Conservation (phyloP, 2,329 filamentous ascomycete genomes). For the Alternaria solani region DNA sequence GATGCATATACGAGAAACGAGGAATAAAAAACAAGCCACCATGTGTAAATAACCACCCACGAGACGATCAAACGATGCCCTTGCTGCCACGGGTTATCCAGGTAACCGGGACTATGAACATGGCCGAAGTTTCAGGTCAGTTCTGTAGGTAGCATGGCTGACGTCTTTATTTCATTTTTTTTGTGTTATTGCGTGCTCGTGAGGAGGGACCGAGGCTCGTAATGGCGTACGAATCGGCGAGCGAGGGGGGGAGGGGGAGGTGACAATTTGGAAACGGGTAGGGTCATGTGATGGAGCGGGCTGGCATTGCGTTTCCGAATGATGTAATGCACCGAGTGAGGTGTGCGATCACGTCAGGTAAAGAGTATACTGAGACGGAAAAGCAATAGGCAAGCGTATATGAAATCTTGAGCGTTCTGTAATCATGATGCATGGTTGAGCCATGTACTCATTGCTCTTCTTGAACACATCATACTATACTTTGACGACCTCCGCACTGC, state of each 20-base stretch:
- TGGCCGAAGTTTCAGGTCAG: neutral
- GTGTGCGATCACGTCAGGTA: no score
- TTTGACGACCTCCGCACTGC: no score
- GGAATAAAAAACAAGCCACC: no score
- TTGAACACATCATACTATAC: neutral
- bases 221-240: neutral
- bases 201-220: neutral
- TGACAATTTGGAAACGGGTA: neutral
- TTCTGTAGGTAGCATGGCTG: neutral
- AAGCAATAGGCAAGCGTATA: neutral
- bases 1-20: no score
- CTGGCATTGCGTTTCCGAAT: no score
- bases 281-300: no score
- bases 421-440: neutral
- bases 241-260: neutral
- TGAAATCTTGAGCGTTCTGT: neutral
- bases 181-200: neutral
- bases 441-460: neutral
- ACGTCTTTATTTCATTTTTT: neutral
- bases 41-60: neutral
- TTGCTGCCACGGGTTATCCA: neutral
- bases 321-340: no score
- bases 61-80: neutral
- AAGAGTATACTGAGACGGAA: neutral
- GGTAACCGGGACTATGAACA: neutral